Evolutionary conservation across 257 asterid species (phyloP), one percentile per base, ranked within the genome.

Genomic region (Plectranthus barbatus): DNA sequence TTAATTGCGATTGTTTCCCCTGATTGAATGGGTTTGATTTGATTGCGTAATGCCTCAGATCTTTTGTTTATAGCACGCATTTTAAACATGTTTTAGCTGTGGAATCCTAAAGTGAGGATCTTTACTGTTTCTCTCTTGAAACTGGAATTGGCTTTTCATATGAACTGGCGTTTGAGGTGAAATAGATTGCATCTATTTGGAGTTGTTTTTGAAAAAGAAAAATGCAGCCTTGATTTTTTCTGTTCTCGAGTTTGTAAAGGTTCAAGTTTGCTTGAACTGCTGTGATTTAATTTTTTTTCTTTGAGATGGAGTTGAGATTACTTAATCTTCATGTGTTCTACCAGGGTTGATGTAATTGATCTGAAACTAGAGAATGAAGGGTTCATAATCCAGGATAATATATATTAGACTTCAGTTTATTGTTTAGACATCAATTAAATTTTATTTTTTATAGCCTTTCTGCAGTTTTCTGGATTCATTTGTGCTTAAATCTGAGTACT

Each of bases 31-130:
- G 70, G 68, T 54, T 21, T 57, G 55, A 24, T 62, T 56, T 40
- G 66, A 21, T 55, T 64, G 47, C 41, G 19, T 44, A 31, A 64
- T 63, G 75, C 52, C 36, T 62, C 64, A 34, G 76, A 74, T 78
- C 77, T 75, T 77, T 68, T 37, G 40, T 41, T 4, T 2, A 19
- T 52, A 63, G 15, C 56, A 54, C 60, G 73, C 37, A 58, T 37
- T 13, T 19, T 74, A 46, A 23, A 17, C 71, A 58, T 59, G 61
- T 17, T 75, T 62, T 64, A 41, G 62, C 55, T 40, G 42, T 8
- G 13, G 19, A 55, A 42, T 61, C 53, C 26, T 37, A 42, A 50
- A 65, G 55, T 61, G 5, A 60, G 51, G 44, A 31, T 52, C 64
- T 15, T 67, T 44, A 6, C 29, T 6, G 24, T 20, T 63, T 40